Percentiles rank a stretch among this genome's conserved stretches.
Evolutionary conservation across 108 stramenopile species (phyloP).

Genomic region (Cyclotella choctawhatcheeana): DNA sequence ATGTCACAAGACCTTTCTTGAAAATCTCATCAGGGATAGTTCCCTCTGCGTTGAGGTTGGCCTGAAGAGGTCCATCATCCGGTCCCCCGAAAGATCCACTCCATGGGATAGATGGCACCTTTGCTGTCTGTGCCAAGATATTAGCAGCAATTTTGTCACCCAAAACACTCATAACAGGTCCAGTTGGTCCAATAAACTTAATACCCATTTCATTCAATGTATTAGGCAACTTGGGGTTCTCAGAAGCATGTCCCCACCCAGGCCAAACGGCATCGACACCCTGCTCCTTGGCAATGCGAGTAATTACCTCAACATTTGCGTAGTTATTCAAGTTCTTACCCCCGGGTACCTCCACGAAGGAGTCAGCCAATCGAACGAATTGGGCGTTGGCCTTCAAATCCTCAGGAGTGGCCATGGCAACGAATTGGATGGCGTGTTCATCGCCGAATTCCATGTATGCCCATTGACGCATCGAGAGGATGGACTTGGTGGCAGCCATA

Average conservation of each 20-base stretch:
- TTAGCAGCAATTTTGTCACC: constrained; percentile 97
- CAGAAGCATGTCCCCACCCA: constrained; percentile 95
- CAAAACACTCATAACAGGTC: constrained; percentile 93
- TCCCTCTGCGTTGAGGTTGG: constrained; percentile 92
- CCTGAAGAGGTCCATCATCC: constrained; percentile 92
- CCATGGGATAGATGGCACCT: constrained; percentile 98
- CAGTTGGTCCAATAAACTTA: constrained; percentile 95
- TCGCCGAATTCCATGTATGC: constrained; percentile 98
- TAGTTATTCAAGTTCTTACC: constrained; percentile 94
- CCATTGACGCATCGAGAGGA: constrained; percentile 98
- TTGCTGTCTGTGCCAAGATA: constrained; percentile 94
- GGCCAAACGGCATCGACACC: constrained; percentile 96
- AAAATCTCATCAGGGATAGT: constrained; percentile 95
- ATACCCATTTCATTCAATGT: constrained; percentile 75
- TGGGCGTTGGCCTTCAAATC: constrained; percentile 98
- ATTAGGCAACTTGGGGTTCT: constrained; percentile 90
- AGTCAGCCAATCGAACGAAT: constrained; percentile 95
- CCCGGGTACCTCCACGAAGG: constrained; percentile 92
- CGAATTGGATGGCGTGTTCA: constrained; percentile 94
- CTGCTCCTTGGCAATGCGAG: constrained; percentile 78
- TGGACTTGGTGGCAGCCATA: constrained; percentile 98
- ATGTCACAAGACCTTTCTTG: constrained; percentile 88
- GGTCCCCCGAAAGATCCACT: constrained; percentile 90
- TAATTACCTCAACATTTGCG: constrained; percentile 93
- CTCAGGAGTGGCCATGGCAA: constrained; percentile 99